Conservation (phyloP, 2,329 filamentous ascomycete species). For the Colletotrichum limetticola region DNA sequence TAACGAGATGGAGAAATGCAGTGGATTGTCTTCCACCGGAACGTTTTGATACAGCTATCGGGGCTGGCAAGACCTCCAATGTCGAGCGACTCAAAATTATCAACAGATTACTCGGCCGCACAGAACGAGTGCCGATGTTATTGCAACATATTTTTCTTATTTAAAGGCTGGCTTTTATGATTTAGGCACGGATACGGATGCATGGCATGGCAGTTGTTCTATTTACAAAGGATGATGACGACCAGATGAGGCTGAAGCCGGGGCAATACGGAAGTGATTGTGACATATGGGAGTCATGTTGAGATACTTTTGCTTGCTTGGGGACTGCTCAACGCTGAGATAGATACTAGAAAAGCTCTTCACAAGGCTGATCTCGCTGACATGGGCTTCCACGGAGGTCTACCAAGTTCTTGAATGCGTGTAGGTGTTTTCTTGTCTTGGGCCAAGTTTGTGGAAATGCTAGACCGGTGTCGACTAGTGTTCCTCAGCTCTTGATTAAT, state of each 20-base stretch:
- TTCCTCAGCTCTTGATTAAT: no score
- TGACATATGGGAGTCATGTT: background rate
- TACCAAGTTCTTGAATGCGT: background rate
- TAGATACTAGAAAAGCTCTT: background rate
- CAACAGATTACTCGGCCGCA: background rate
- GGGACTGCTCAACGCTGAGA: background rate
- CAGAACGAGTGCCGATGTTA: background rate
- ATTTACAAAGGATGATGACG: background rate
- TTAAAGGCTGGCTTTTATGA: background rate
- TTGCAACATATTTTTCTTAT: background rate
- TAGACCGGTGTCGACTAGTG: background rate
- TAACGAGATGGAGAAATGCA: conserved; percentile 34
- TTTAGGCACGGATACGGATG: background rate
- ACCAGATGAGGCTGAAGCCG: background rate
- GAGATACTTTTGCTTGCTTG: background rate
- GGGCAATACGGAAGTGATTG: no score
- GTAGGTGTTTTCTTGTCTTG: background rate
- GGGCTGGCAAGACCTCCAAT: background rate
- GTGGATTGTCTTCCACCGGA: background rate
- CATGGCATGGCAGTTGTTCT: background rate
- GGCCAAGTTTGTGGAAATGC: background rate
- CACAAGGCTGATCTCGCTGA: background rate
- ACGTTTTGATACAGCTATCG: background rate
- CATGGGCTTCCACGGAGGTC: background rate
- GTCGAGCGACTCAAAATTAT: background rate